A percentile compares a stretch with the other conserved stretches of the same genome.
These are phyloP conservation scores for Epichloe brachyelytri DNA, from an alignment of 2,329 filamentous ascomycete species.

Conservation along the genomic window DNA sequence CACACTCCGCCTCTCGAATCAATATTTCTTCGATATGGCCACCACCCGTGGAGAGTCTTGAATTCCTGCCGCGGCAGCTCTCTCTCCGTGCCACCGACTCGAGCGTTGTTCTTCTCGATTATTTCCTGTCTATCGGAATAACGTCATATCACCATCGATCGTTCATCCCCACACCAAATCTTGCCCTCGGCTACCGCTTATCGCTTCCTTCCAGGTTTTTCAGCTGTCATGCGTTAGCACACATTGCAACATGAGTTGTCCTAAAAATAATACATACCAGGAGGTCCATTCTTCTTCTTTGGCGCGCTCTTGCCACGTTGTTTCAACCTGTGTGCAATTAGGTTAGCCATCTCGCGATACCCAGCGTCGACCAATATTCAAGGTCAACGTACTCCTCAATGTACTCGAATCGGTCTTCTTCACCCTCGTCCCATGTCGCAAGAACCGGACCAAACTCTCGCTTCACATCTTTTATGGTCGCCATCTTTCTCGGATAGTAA, in stretches of 20 bases:
- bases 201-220: constrained; percentile 19
- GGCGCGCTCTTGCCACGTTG: constrained; percentile 75
- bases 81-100: too few relatives aligned
- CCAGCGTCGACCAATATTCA: not conserved
- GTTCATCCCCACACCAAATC: not conserved
- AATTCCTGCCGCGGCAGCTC: not conserved
- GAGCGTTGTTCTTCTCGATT: not conserved
- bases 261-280: constrained; percentile 17
- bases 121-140: not conserved
- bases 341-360: constrained; percentile 14
- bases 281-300: constrained; percentile 64
- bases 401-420: constrained; percentile 68
- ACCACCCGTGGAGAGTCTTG: not conserved
- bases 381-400: constrained; percentile 45
- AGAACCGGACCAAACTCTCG: constrained; percentile 54
- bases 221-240: constrained; percentile 11
- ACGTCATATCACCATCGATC: not conserved
- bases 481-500: constrained; percentile 74
- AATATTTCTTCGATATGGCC: not conserved
- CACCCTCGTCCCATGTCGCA: constrained; percentile 58
- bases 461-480: constrained; percentile 61
- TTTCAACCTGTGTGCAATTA: constrained; percentile 43
- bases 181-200: constrained; percentile 7
- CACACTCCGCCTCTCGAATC: not conserved
- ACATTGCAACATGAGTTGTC: too few relatives aligned